These are phyloP conservation scores for Hawksworthiomyces lignivorus DNA, from an alignment of 2,329 filamentous ascomycete genomes.

Conservation along the genomic window DNA sequence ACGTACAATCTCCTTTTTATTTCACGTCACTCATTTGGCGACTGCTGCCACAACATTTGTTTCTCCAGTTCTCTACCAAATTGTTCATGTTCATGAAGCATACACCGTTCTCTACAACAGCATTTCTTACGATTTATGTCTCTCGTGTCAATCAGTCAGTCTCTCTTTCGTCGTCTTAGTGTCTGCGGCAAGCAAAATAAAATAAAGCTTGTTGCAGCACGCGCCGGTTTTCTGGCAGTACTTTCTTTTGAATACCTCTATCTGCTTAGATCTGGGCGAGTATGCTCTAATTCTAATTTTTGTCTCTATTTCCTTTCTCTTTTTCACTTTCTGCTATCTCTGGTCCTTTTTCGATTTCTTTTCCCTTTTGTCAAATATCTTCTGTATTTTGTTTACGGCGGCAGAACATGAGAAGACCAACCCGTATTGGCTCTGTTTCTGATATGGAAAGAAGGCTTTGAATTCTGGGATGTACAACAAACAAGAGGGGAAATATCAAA, in stretches of 20 bases:
- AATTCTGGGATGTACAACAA: too few relatives aligned
- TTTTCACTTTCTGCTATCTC: neutral
- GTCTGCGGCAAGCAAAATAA: neutral
- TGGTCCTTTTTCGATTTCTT: constrained; percentile 4
- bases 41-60: too few relatives aligned
- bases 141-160: too few relatives aligned
- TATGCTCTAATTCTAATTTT: too few relatives aligned
- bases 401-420: too few relatives aligned
- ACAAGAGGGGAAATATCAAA: too few relatives aligned
- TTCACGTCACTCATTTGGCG: too few relatives aligned
- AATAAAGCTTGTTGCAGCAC: neutral
- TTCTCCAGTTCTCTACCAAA: neutral
- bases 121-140: constrained; percentile 6
- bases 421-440: constrained; percentile 5
- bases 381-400: neutral
- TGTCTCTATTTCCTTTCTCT: neutral
- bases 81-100: constrained; percentile 3
- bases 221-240: neutral
- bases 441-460: neutral
- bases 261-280: too few relatives aligned
- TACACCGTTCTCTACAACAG: neutral
- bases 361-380: neutral
- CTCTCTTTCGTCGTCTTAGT: neutral
- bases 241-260: neutral
- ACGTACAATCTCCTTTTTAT: too few relatives aligned